These are phyloP conservation scores for Byssothecium circinans DNA, from an alignment of 2,329 filamentous ascomycete species.

Conservation along the genomic window DNA sequence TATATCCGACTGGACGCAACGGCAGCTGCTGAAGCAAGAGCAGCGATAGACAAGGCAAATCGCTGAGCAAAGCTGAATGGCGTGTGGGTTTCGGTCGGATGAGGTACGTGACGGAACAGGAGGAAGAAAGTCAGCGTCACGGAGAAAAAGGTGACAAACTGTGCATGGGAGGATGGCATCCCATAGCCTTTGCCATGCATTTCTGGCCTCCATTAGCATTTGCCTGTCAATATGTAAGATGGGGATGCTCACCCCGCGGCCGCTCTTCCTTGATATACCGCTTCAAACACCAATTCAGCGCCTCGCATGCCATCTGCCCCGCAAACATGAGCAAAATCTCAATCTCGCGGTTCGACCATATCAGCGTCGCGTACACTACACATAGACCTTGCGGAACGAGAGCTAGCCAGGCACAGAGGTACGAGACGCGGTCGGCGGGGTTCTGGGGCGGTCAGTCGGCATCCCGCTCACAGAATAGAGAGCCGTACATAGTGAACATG, in stretches of 20 bases:
- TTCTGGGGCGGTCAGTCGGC: conserved; percentile 61
- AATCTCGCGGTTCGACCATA: conserved; percentile 87
- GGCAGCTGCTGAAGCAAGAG: conserved; percentile 46
- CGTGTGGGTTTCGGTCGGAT: conserved; percentile 51
- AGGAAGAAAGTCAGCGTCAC: conserved; percentile 83
- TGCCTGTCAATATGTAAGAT: neutral
- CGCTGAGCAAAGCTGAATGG: conserved; percentile 67
- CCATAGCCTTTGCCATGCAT: conserved; percentile 91
- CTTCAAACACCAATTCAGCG: conserved; percentile 85
- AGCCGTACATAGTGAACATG: conserved; percentile 87
- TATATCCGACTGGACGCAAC: conserved; percentile 85
- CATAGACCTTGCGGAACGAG: conserved; percentile 90
- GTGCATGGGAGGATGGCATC: conserved; percentile 94
- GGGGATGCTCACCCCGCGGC: conserved; percentile 66
- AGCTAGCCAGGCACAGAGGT: conserved; percentile 89
- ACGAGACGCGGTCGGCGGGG: conserved; percentile 80
- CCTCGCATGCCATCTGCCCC: conserved; percentile 90
- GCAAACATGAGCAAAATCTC: conserved; percentile 88
- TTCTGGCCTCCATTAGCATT: conserved; percentile 45
- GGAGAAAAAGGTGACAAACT: conserved; percentile 92
- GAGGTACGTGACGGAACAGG: conserved; percentile 68
- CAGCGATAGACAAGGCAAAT: conserved; percentile 50
- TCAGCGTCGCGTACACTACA: conserved; percentile 84
- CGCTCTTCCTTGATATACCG: conserved; percentile 89
- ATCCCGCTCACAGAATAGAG: conserved; percentile 2